Conservation (phyloP, 257 asterid species). For the Forsythia viridissima region DNA sequence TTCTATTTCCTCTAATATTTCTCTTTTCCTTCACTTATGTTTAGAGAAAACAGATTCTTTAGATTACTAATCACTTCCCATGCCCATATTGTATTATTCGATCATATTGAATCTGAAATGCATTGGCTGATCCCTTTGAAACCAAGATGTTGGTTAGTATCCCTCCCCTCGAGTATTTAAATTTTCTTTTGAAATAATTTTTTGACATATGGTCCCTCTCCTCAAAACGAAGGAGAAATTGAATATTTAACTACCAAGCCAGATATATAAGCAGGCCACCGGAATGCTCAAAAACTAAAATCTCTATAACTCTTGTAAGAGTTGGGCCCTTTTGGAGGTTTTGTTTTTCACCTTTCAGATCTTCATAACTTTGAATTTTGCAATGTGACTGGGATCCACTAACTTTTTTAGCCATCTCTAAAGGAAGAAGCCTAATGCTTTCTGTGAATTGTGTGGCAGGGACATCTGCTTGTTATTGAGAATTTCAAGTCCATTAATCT, state of each 20-base stretch:
- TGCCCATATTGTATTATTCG: neutral
- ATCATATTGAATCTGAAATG: neutral
- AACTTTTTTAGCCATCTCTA: neutral
- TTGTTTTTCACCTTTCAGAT: neutral
- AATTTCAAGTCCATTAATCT: conserved; percentile 70
- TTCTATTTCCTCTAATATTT: neutral
- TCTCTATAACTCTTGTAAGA: neutral
- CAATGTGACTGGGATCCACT: neutral
- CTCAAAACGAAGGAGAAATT: neutral
- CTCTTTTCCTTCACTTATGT: neutral
- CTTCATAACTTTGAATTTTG: neutral
- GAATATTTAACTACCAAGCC: neutral
- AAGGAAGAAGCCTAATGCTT: conserved; percentile 20
- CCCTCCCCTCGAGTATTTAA: neutral
- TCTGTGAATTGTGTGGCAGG: conserved; percentile 50
- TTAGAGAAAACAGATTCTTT: neutral
- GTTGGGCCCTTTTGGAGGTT: no score
- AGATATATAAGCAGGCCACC: neutral
- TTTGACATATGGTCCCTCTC: conserved; percentile 1
- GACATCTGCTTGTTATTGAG: conserved; percentile 84
- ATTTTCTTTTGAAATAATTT: neutral
- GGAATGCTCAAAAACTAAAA: neutral
- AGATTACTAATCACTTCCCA: conserved; percentile 5
- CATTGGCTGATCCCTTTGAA: neutral
- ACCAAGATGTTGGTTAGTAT: neutral